Percentiles rank a stretch among this genome's conserved stretches.
Evolutionary conservation across 129 eudicot genomes (phyloP).

Genomic region (Flaveria linearis): DNA sequence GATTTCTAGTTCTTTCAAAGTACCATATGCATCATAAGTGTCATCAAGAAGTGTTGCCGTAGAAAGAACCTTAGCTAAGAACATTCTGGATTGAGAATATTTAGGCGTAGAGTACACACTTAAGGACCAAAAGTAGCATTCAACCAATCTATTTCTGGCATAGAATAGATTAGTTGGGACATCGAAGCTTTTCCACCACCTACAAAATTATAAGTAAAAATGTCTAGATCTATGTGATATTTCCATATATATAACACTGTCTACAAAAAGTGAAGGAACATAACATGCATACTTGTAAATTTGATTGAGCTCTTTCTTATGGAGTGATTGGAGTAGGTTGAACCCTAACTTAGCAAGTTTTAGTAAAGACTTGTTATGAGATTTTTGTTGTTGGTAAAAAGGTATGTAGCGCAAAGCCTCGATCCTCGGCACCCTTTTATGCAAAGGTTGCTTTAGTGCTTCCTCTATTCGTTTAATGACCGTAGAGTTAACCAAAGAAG

Average conservation of each 20-base stretch:
- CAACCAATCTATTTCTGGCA: slow-evolving; percentile 7
- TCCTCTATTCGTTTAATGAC: background rate
- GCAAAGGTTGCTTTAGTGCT: slow-evolving; percentile 1
- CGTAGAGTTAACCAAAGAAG: background rate
- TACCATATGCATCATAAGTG: slow-evolving; percentile 14
- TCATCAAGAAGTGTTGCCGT: background rate
- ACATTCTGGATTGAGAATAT: background rate
- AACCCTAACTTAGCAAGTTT: slow-evolving; percentile 16
- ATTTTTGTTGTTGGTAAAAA: background rate
- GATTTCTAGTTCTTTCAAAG: background rate
- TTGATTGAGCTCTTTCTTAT: slow-evolving; percentile 3
- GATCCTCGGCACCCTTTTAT: background rate
- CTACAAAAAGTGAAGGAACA: background rate
- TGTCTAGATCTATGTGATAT: no score
- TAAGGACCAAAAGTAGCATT: slow-evolving; percentile 14
- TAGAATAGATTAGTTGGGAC: background rate
- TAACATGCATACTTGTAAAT: background rate
- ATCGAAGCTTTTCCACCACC: slow-evolving; percentile 12
- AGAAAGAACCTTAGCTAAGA: background rate
- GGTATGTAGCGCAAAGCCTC: background rate
- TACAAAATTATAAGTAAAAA: background rate
- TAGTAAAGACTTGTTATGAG: background rate
- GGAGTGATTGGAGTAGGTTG: slow-evolving; percentile 10
- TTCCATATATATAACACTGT: no score
- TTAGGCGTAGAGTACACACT: background rate